phyloP scores from a whole-genome alignment of 352 stramenopile genomes.

The Blastocystis sp. region DNA sequence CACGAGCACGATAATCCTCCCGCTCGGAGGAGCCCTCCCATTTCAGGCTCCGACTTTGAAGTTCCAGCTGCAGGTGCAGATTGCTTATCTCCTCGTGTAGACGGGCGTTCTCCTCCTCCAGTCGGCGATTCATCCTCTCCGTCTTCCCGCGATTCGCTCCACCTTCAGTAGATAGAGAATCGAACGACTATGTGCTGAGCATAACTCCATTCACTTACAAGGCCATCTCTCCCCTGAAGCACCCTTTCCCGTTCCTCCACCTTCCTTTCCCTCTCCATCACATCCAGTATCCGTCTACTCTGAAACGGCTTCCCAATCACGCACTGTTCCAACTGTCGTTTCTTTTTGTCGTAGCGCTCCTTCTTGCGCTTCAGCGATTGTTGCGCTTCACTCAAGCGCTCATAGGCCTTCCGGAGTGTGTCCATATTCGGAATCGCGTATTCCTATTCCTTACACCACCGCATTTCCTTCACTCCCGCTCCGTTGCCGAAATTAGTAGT shows the following conservation, averaged over 20 bases:
- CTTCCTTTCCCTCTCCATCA: conserved; percentile 13
- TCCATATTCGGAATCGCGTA: neutral
- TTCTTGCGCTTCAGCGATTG: conserved; percentile 52
- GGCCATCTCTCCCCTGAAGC: conserved; percentile 1
- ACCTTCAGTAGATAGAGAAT: neutral
- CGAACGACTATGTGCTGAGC: too few species aligned
- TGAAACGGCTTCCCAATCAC: neutral
- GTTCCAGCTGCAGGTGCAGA: conserved; percentile 18
- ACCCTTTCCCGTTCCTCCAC: neutral
- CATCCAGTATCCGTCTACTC: conserved; percentile 21
- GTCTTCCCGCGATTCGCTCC: neutral
- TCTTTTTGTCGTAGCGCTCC: conserved; percentile 62
- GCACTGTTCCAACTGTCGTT: conserved; percentile 29
- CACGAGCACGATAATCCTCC: conserved; percentile 9
- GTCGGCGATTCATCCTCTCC: neutral
- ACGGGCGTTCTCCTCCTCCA: conserved; percentile 22
- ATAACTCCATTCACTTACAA: too few species aligned
- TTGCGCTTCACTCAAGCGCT: neutral
- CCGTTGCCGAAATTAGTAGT: neutral
- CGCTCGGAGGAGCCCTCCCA: neutral
- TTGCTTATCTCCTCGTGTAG: conserved; percentile 24
- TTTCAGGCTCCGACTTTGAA: neutral
- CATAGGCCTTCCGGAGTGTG: neutral
- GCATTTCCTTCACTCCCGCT: neutral
- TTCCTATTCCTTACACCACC: conserved; percentile 25